phyloP scores from a whole-genome alignment of 139 green algal species.

The Coccomyxa sp. region DNA sequence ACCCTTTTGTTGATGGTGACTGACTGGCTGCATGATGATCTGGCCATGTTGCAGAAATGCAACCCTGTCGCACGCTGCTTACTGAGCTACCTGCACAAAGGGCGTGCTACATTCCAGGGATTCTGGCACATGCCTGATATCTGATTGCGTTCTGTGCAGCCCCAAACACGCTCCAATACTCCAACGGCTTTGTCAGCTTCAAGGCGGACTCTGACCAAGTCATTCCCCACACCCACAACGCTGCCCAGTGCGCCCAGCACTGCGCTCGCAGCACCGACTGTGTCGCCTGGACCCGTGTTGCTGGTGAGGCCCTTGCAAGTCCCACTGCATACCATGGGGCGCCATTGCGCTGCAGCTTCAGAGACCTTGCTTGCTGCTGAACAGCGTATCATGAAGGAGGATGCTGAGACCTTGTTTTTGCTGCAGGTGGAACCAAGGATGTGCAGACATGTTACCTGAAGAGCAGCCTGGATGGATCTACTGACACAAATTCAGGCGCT shows the following conservation, averaged over 20 bases:
- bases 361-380: not conserved
- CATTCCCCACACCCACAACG: not conserved
- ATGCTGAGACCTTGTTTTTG: not conserved
- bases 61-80: no score
- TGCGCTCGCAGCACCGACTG: not conserved
- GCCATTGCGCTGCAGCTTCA: not conserved
- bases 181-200: not conserved
- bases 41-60: no score
- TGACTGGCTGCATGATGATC: no score
- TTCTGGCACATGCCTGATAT: no score
- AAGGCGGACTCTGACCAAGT: not conserved
- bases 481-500: not conserved
- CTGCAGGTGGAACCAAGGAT: not conserved
- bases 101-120: no score
- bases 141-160: no score
- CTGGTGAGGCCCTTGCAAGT: no score
- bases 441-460: not conserved
- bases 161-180: not conserved
- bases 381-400: no score
- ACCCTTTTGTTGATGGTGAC: no score
- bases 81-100: no score
- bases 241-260: not conserved
- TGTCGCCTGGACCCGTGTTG: not conserved
- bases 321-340: no score
- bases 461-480: not conserved